Evolutionary conservation across 805 yeast species (phyloP).

Genomic region (Peterozyma toletana): DNA sequence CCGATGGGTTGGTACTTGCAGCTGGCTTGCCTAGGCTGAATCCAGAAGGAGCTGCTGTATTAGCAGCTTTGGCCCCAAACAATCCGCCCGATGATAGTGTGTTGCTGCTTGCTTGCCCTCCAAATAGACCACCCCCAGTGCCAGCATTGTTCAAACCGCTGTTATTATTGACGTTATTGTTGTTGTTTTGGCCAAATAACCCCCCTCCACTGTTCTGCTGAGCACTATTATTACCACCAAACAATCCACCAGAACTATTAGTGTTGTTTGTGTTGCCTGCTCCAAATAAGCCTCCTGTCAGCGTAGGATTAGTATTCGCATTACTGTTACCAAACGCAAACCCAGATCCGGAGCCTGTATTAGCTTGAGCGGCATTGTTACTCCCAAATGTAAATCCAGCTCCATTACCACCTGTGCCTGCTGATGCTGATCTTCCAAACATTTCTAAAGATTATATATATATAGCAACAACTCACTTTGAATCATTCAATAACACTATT

Average conservation of each 20-base stretch:
- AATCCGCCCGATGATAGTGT: slow-evolving; percentile 13
- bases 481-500: no score
- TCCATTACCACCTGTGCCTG: not conserved
- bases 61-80: slow-evolving; percentile 15
- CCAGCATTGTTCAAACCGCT: not conserved
- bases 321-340: slow-evolving; percentile 12
- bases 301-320: not conserved
- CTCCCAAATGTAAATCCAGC: slow-evolving; percentile 6
- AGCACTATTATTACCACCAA: slow-evolving; percentile 9
- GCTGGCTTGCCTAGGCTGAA: not conserved
- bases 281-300: slow-evolving; percentile 13
- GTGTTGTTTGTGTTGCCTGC: not conserved
- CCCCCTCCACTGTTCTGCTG: slow-evolving; percentile 6
- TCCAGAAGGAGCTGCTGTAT: slow-evolving; percentile 6
- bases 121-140: slow-evolving; percentile 15
- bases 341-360: slow-evolving; percentile 1
- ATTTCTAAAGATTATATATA: not conserved
- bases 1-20: slow-evolving; percentile 1
- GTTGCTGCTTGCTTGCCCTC: slow-evolving; percentile 6
- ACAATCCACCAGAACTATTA: slow-evolving; percentile 9
- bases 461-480: no score
- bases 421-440: slow-evolving; percentile 5
- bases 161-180: not conserved
- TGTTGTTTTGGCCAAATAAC: not conserved
- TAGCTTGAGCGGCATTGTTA: not conserved